Evolutionary conservation across 331 rosid genomes (phyloP), one percentile per base, ranked within the genome.

Genomic region (Pyrus hybrid): DNA sequence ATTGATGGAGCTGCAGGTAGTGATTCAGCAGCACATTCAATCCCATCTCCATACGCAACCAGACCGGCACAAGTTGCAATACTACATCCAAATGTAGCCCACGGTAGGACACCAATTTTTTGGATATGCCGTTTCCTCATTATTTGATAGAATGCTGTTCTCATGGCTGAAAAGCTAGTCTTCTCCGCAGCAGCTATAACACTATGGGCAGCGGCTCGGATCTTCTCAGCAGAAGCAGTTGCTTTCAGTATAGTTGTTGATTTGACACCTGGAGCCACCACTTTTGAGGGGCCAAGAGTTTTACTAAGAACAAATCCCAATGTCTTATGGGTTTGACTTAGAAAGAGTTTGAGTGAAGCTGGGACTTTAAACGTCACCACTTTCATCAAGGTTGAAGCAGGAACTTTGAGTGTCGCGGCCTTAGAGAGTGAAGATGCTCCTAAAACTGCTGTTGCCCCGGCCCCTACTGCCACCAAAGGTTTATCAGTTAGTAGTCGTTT

Each of bases 381-480:
- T 85, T 93, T 93, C 83, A 85, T 20, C 35, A 93, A 9, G 9
- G 95, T 86, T 4, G 96, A 90, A 41, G 91, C 85, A 16, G 96
- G 94, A 63, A 83, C n/a, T 62, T 62, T 26, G 37, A 62, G 67
- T 26, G 67, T 62, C 6, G 29, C 84, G 16, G 69, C 89, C 77
- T 93, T 93, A 41, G 94, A 90, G 72, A 93, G 83, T 26, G 91
- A 93, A 33, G 98, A 86, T 79, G 84, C 96, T 68, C 98, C 96
- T 57, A 90, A 75, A 76, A 87, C 86, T 60, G 89, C 94, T 3
- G 96, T 90, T 43, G 94, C 96, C 53, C 96, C 97, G 4, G 97
- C 96, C 76, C 97, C 94, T 11, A 90, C 90, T 65, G 94, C 96
- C 77, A 92, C 87, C 81, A 88, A 57, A 58, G 98, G 89, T 60